Evolutionary conservation across 2,329 filamentous ascomycete genomes (phyloP), one percentile per base, ranked within the genome.

Genomic region (Pseudogymnoascus sp.): DNA sequence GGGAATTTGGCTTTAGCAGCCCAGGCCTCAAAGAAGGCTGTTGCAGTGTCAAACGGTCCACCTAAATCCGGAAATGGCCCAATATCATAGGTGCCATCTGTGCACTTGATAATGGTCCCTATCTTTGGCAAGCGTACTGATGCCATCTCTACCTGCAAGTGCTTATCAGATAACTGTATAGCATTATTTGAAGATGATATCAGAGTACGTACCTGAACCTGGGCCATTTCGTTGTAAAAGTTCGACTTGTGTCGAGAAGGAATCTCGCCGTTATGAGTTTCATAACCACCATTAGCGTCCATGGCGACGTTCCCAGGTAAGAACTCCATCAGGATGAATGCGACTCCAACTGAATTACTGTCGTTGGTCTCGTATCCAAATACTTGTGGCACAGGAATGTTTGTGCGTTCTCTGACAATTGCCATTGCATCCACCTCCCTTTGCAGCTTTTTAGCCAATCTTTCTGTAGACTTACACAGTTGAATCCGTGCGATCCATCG

Each of bases 81-180:
- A 40, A 40, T 40, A 40, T 40, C 38, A 11, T 40, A 40, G 38
- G 2, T 40, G 16, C 38, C 38, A 40, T 40, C 38, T 40, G 6
- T 40, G 38, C 16, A 18, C 38, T 40, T 40, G 7, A 40, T 40
- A 40, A 40, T 40, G 2, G 38, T 40, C n/a, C 38, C 38, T 40
- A 40, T 40, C 38, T 4, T 18, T 75, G 23, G 85, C 73, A 1
- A 81, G 84, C 21, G 77, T 75, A 31, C 62, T 40, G 1, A 67
- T 70, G 44, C 70, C 70, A 23, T 59, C 66, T 63, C 67, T 65
- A 1, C 40, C 65, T 16, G 63, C n/a, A 16, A 72, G 69, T 44
- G 23, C 60, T 61, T 80, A 85, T 84, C 5, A 3, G 83, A 76
- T 66, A 80, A n/a, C n/a, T 74, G 74, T 73, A 85, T 75, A 37